Evolutionary conservation across 257 asterid genomes (phyloP).

Genomic region (Leptodermis oblonga): DNA sequence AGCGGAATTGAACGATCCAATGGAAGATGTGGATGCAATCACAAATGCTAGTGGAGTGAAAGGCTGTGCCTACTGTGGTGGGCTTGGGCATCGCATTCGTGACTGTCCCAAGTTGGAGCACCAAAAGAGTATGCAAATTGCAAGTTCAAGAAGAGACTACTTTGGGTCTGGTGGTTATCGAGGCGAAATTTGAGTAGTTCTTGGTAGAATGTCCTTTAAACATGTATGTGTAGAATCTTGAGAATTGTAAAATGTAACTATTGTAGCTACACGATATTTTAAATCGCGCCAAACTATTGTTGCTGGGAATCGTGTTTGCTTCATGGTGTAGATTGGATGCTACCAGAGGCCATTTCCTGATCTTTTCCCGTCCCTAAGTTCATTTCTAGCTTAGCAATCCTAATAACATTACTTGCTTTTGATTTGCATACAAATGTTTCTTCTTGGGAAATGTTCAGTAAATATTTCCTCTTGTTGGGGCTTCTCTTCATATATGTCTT

Average conservation of each 20-base stretch:
- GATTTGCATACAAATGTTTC: neutral
- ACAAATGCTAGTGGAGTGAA: constrained; percentile 72
- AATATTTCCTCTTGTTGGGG: neutral
- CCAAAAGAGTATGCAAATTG: constrained; percentile 72
- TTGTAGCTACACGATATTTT: too few species aligned
- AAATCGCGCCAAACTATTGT: too few species aligned
- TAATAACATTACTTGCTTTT: neutral
- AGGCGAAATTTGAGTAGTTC: constrained; percentile 66
- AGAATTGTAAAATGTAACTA: too few species aligned
- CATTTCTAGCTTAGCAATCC: neutral
- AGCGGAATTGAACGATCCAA: too few species aligned
- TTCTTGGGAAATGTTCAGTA: neutral
- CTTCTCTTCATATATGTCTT: neutral
- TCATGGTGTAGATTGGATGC: constrained; percentile 98
- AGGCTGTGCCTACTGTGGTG: constrained; percentile 78
- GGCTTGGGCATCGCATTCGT: constrained; percentile 69
- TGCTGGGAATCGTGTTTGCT: constrained; percentile 93
- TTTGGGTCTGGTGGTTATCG: constrained; percentile 79
- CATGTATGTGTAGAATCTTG: too few species aligned
- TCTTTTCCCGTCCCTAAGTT: neutral
- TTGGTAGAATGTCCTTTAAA: too few species aligned
- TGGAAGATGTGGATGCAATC: too few species aligned
- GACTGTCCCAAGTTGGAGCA: constrained; percentile 85
- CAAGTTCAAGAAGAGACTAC: constrained; percentile 68
- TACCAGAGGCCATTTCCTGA: constrained; percentile 63